Evolutionary conservation across 2,329 filamentous ascomycete genomes (phyloP).

Genomic region (Penicillium hesseltinei): DNA sequence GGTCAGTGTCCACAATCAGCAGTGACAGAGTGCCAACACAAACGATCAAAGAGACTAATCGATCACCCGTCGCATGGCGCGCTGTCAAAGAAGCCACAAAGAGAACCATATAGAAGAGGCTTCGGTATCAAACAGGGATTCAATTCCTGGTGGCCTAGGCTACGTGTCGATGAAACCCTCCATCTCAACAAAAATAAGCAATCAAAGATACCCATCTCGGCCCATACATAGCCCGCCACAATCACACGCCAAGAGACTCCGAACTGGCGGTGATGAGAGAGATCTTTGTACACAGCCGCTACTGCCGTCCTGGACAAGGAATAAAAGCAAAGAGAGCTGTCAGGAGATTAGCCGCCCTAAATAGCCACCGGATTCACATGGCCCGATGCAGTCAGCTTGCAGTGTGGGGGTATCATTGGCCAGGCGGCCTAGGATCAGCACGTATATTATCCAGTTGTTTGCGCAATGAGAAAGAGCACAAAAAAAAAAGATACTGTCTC

Average conservation of each 20-base stretch:
- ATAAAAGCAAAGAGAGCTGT: slow-evolving; percentile 19
- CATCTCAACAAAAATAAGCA: slow-evolving; percentile 8
- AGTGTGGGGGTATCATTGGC: slow-evolving; percentile 2
- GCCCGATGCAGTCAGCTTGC: slow-evolving; percentile 4
- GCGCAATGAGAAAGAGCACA: neutral
- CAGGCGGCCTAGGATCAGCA: neutral
- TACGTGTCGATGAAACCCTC: neutral
- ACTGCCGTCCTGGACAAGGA: slow-evolving; percentile 10
- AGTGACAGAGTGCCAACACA: neutral
- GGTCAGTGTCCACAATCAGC: neutral
- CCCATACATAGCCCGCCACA: slow-evolving; percentile 17
- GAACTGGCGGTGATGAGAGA: slow-evolving; percentile 10
- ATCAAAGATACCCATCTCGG: slow-evolving; percentile 17
- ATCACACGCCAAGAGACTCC: slow-evolving; percentile 18
- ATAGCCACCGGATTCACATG: slow-evolving; percentile 6
- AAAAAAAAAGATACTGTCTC: neutral
- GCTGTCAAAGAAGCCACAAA: neutral
- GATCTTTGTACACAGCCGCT: slow-evolving; percentile 20
- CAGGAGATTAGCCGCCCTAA: slow-evolving; percentile 21
- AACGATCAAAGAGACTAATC: neutral
- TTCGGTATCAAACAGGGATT: neutral
- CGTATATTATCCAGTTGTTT: slow-evolving; percentile 2
- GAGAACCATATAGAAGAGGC: neutral
- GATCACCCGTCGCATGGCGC: neutral
- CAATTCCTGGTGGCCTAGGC: neutral